Evolutionary conservation across 331 rosid species (phyloP), one percentile per base, ranked within the genome.

Genomic region (Malus hybrid): DNA sequence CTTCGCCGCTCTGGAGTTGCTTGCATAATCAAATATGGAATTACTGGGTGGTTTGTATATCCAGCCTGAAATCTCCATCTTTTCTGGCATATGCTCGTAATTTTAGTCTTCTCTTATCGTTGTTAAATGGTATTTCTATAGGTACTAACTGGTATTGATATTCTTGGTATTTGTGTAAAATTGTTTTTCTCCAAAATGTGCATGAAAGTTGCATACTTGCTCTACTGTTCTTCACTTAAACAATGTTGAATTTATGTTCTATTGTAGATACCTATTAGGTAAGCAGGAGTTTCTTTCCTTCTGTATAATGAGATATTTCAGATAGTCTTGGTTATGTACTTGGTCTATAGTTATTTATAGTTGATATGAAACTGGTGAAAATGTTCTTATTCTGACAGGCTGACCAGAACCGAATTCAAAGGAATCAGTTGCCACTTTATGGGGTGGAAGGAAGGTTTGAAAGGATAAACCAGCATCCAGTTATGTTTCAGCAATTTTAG

Each of bases 401-500:
- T 42, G 97, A 94, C 77, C 77, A 70, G 73, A 94, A 89, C 76
- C 85, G 93, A 71, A 72, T 87, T 22, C 85, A 81, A 79, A 86
- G 96, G 90, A 86, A 83, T 36, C 99, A 94, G 79, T 67, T 86
- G 82, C 96, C 97, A 55, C 84, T 90, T 42, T 94, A 86, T 80
- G 93, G 92, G 57, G 91, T 94, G 84, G 93, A 90, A 77, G 93
- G 97, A 81, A 89, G 91, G 85, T 90, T 90, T 79, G 92, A 92
- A 82, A 92, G 99, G 86, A 91, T 94, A 85, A 94, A 94, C 79
- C 90, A 94, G 76, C 97, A 92, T 82, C 97, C 97, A 90, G 99
- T 92, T 86, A 91, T 75, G 95, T 76, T 60, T 66, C 75, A 78
- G 34, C n/a, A 76, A 62, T 78, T 70, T 55, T 73, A 67, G 55